Conservation (phyloP, 176 grass and related monocot genomes). For the Elymus sibiricus region DNA sequence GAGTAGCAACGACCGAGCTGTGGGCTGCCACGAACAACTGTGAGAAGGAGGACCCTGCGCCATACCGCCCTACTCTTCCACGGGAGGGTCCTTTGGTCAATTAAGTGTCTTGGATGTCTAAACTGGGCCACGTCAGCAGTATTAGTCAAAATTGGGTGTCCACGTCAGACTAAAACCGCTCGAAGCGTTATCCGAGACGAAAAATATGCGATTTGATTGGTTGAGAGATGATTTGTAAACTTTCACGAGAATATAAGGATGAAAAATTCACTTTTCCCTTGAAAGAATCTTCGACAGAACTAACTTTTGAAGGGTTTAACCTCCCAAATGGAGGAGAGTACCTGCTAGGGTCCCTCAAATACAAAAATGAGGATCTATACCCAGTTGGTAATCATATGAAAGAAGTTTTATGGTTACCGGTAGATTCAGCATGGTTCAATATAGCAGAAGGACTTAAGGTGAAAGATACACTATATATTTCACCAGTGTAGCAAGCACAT, state of each 20-base stretch:
- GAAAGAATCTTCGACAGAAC: slow-evolving; percentile 42
- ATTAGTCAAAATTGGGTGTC: too few relatives aligned
- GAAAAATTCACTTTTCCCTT: neutral
- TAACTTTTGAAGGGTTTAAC: slow-evolving; percentile 64
- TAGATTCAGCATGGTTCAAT: slow-evolving; percentile 64
- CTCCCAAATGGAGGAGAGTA: slow-evolving; percentile 49
- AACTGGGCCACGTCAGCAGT: too few relatives aligned
- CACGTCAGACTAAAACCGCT: too few relatives aligned
- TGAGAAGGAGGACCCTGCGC: too few relatives aligned
- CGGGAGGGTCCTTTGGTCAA: too few relatives aligned
- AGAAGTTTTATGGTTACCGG: slow-evolving; percentile 74
- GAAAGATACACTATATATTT: neutral
- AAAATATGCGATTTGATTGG: neutral
- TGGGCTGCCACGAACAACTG: too few relatives aligned
- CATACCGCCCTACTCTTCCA: too few relatives aligned
- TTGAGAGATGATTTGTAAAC: too few relatives aligned
- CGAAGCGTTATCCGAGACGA: too few relatives aligned
- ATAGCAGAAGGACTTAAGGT: slow-evolving; percentile 66
- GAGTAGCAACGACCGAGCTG: too few relatives aligned
- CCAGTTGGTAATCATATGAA: slow-evolving; percentile 60
- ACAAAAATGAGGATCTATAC: slow-evolving; percentile 75
- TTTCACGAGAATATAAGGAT: too few relatives aligned
- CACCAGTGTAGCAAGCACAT: neutral
- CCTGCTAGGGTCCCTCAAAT: slow-evolving; percentile 57
- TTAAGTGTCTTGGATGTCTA: too few relatives aligned